Conservation (phyloP, 169 alveolate species). For the Theileria equi region DNA sequence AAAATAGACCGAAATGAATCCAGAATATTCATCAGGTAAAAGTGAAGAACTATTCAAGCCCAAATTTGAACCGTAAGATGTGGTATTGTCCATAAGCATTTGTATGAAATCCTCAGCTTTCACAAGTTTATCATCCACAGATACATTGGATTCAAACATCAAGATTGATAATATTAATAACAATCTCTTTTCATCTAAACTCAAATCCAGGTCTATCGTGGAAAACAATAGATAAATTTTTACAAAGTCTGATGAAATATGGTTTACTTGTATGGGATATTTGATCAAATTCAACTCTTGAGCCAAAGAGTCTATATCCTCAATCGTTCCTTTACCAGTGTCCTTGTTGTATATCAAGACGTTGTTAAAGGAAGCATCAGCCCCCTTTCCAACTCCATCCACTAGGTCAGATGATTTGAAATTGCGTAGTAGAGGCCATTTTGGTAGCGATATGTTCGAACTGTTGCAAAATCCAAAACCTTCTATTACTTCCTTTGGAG, state of each 20-base stretch:
- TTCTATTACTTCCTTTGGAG: conserved; percentile 48
- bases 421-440: conserved; percentile 52
- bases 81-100: conserved; percentile 52
- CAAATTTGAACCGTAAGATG: conserved; percentile 56
- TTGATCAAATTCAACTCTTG: conserved; percentile 33
- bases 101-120: conserved; percentile 57
- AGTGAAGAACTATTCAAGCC: conserved; percentile 54
- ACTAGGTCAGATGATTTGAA: conserved; percentile 6
- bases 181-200: conserved; percentile 36
- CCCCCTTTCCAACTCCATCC: background rate
- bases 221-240: conserved; percentile 56
- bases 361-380: background rate
- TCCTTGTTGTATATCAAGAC: background rate
- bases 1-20: conserved; percentile 36
- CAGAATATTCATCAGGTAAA: conserved; percentile 52
- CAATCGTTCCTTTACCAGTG: background rate
- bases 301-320: background rate
- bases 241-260: conserved; percentile 69
- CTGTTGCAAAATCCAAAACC: conserved; percentile 36
- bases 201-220: conserved; percentile 24
- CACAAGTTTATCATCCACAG: conserved; percentile 12
- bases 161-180: conserved; percentile 58
- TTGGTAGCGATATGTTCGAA: conserved; percentile 34
- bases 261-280: conserved; percentile 64
- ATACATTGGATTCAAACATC: conserved; percentile 64